Conservation (phyloP, 768 basidiomycete species). For the Boletus subcaerulescens region DNA sequence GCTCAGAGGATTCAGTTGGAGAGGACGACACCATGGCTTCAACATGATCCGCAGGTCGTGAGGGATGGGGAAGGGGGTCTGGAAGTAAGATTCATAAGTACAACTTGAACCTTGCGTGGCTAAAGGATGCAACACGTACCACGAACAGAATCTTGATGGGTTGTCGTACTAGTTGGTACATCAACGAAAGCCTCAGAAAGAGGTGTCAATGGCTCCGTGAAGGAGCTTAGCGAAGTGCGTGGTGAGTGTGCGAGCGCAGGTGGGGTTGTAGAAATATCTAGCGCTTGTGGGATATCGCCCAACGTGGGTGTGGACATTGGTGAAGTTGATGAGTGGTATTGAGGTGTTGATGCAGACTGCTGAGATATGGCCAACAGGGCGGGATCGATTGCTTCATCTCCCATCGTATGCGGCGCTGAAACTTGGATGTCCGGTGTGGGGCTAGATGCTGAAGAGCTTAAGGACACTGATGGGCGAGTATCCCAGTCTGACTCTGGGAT, state of each 20-base stretch:
- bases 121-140: slow-evolving; percentile 7
- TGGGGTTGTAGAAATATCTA: slow-evolving; percentile 5
- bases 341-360: not conserved
- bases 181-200: slow-evolving; percentile 16
- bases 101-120: not conserved
- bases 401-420: not conserved
- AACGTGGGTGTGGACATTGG: not conserved
- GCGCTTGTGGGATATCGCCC: not conserved
- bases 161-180: not conserved
- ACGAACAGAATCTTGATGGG: not conserved
- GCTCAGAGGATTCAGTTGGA: not conserved
- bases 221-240: slow-evolving; percentile 32
- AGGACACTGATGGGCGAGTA: not conserved
- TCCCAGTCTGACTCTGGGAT: slow-evolving; percentile 11
- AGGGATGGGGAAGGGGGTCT: slow-evolving; percentile 4
- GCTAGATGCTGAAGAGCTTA: not conserved
- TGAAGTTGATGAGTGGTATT: not conserved
- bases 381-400: slow-evolving; percentile 33
- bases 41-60: not conserved
- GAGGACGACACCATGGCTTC: not conserved
- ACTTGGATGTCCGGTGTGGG: not conserved
- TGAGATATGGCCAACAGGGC: slow-evolving; percentile 30
- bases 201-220: slow-evolving; percentile 27
- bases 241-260: slow-evolving; percentile 28
- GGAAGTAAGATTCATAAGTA: slow-evolving; percentile 4